Evolutionary conservation across 768 basidiomycete genomes (phyloP), one percentile per base, ranked within the genome.

Genomic region (Pleurotus giganteus): DNA sequence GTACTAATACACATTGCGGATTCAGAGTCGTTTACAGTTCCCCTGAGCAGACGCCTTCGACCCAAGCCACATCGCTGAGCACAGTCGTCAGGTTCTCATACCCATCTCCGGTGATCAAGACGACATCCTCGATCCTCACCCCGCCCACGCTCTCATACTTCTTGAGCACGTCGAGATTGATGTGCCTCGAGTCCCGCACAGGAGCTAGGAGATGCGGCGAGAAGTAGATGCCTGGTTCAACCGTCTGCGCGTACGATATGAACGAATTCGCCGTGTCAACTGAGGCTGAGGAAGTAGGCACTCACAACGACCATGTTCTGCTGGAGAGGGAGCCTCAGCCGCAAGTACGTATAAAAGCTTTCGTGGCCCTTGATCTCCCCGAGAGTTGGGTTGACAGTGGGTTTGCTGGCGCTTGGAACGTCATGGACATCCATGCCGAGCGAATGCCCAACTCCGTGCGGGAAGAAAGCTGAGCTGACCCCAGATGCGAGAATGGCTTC

Each of bases 401-500:
- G 91, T 66, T 85, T 91, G 68, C 82, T 89, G n/a, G 88, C 87
- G 43, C 78, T 82, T 0, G 92, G 89, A 1, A 89, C 91, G 63
- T 97, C 95, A 65, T 97, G 96, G 1, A 98, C 94, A 66, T 98
- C 96, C 69, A 97, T 75, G 9, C 96, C 96, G 37, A 98, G 74
- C 4, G 89, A 89, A 66, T 98, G 95, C 0, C 94, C 93, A 34
- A 89, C 74, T 2, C 95, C 96, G 64, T 98, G 95, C 8, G 95
- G 95, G 81, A 91, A 98, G 77, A 98, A 98, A 0, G 92, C 91
- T 1, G 85, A 72, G 58, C 86, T 86, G 39, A 91, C 71, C 0
- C 94, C 94, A 4, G 85, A 86, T 15, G 79, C 79, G 5, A 97
- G 74, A 54, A 98, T 85, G 21, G 81, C 82, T 49, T 84, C 80